Conservation (phyloP, 768 basidiomycete genomes). For the Amanita muscaria region DNA sequence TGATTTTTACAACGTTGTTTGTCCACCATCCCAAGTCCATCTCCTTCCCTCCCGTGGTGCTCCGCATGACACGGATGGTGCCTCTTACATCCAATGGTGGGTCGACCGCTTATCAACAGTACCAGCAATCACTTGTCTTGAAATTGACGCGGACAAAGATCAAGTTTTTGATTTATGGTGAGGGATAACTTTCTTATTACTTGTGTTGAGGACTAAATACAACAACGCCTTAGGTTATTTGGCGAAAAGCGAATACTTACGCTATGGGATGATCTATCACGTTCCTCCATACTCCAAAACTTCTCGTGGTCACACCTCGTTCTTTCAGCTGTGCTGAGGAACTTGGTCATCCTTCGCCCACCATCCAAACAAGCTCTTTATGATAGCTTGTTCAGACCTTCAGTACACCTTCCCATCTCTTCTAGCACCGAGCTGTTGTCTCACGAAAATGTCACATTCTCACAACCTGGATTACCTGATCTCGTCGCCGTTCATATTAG, state of each 20-base stretch:
- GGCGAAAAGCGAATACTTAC: slow-evolving; percentile 31
- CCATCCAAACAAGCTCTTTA: slow-evolving; percentile 16
- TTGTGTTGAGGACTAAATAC: too few relatives aligned
- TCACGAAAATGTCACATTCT: slow-evolving; percentile 8
- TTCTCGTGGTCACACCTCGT: slow-evolving; percentile 51
- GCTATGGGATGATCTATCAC: slow-evolving; percentile 32
- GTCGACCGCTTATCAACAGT: slow-evolving; percentile 25
- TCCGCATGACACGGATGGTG: slow-evolving; percentile 30
- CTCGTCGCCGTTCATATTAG: slow-evolving; percentile 48
- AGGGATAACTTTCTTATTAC: too few relatives aligned
- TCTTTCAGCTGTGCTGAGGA: slow-evolving; percentile 38
- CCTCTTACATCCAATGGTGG: slow-evolving; percentile 44
- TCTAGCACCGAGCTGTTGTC: slow-evolving; percentile 1
- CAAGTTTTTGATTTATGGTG: slow-evolving; percentile 42
- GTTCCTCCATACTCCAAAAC: slow-evolving; percentile 40
- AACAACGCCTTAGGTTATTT: slow-evolving; percentile 32
- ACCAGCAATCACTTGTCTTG: slow-evolving; percentile 31
- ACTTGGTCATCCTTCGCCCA: slow-evolving; percentile 33
- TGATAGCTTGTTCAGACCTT: slow-evolving; percentile 1
- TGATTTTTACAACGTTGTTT: slow-evolving; percentile 41
- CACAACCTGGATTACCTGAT: slow-evolving; percentile 25
- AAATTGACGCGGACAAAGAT: slow-evolving; percentile 31
- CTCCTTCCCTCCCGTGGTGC: slow-evolving; percentile 26
- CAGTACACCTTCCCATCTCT: slow-evolving; percentile 5
- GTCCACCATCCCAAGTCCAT: slow-evolving; percentile 24